Base-by-base conservation (phyloP, 345 rosid genomes). In the Rhodamnia rubescens region DNA sequence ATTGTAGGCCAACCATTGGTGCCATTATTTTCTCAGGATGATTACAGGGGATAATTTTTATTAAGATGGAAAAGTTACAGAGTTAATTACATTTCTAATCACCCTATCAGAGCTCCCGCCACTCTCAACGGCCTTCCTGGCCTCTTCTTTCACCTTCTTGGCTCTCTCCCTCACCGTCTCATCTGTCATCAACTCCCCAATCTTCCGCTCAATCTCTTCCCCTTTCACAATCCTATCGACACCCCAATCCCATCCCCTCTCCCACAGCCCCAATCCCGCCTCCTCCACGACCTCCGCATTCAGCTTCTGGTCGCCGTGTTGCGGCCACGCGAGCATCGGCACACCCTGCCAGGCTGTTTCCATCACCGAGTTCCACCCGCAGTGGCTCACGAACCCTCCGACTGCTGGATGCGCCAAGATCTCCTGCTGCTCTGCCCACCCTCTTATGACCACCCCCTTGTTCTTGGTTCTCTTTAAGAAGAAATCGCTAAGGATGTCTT, bases 321-420 rank as follows among this genome's bases (percentile, higher is more conserved):
- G 86, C 1, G 93, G 92, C 92, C 93, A 92, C 1, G 87, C 92
- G 14, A 92, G 87, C 85, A 92, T 24, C 2, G 83, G 86, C 21
- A 90, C 88, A 8, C 92, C 93, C 24, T 74, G 82, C 88, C 85
- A 47, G 6, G 89, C 89, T 8, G 92, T 92, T 87, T 93, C 95
- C 42, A 83, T 54, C 87, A 88, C 88, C 13, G 95, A 92, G 84
- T 92, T 14, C 87, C 87, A 82, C 56, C 83, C 44, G 15, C 44
- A 82, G 42, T 51, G 83, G 83, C 83, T 81, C 55, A 92, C 54
- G 54, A 91, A 90, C 27, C 92, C 91, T 22, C 92, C 91, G 6
- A 92, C 54, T 5, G 93, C 86, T 0, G 85, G 51, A 74, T 91
- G 91, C 22, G 85, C 83, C 16, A 92, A 88, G 54, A 90, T 74